Percentiles rank a stretch among this genome's conserved stretches.
phyloP scores from a whole-genome alignment of 139 green algal species.

The Ulvella scutata region DNA sequence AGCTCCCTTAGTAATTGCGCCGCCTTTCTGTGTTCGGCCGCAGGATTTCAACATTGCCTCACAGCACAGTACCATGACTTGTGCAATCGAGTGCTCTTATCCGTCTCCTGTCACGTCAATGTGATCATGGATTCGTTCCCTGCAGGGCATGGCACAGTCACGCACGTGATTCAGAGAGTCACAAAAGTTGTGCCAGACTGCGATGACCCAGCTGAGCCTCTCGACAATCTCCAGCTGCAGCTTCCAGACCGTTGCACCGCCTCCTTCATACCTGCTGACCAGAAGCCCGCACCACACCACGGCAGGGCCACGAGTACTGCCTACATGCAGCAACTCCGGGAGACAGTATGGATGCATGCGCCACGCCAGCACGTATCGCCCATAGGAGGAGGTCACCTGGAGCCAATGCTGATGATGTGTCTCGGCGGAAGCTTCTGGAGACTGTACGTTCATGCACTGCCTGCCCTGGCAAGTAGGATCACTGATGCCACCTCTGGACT shows the following conservation, averaged over 20 bases:
- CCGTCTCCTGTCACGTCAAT: no score
- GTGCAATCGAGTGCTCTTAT: no score
- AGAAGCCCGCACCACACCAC: no score
- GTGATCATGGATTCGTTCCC: not conserved
- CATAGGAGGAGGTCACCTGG: not conserved
- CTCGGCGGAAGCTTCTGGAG: not conserved
- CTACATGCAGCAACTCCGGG: not conserved
- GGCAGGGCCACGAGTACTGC: not conserved
- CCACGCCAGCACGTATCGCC: not conserved
- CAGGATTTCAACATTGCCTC: no score
- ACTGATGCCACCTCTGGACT: no score
- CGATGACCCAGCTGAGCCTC: not conserved
- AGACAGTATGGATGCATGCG: not conserved
- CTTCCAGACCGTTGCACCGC: not conserved
- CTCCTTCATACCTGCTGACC: not conserved
- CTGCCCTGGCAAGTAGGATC: no score
- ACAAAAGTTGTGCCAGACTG: not conserved
- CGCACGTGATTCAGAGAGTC: not conserved
- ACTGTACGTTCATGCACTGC: not conserved
- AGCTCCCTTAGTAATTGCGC: no score
- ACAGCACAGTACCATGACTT: no score
- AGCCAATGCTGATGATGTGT: not conserved
- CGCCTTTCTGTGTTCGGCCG: no score
- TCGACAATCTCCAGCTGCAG: not conserved
- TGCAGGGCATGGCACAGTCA: not conserved